A percentile compares a stretch with the other conserved stretches of the same genome.
Conservation (phyloP, 2,329 filamentous ascomycete species). For the Ophiostoma fasciatum region DNA sequence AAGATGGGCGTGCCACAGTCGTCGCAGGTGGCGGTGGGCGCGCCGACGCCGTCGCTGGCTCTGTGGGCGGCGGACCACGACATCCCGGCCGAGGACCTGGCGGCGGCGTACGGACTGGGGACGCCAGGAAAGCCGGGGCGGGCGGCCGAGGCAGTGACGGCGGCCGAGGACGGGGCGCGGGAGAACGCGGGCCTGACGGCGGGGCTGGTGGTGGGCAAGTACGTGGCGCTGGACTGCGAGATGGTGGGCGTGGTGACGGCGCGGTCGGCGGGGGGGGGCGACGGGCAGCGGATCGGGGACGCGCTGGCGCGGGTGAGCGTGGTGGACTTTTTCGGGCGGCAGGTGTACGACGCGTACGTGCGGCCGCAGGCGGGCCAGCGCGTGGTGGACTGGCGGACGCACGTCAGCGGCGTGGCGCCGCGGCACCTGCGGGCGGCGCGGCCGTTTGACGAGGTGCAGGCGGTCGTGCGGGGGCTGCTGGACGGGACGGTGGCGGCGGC, state of each 20-base stretch:
- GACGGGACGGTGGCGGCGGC: conserved; percentile 24
- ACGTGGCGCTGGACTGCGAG: conserved; percentile 87
- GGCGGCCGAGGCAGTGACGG: conserved; percentile 20
- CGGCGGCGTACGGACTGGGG: conserved; percentile 45
- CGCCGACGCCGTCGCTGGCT: conserved; percentile 35
- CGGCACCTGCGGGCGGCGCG: conserved; percentile 57
- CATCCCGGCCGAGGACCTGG: conserved; percentile 43
- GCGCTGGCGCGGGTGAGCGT: conserved; percentile 75
- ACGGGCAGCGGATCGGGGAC: conserved; percentile 34
- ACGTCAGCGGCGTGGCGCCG: conserved; percentile 66
- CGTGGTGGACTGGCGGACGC: conserved; percentile 83
- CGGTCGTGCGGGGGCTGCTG: conserved; percentile 53
- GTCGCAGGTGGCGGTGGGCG: conserved; percentile 24
- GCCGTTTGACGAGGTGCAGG: conserved; percentile 63
- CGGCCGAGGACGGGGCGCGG: conserved; percentile 32
- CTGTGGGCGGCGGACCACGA: conserved; percentile 47
- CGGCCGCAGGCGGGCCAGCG: conserved; percentile 56
- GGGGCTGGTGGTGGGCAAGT: conserved; percentile 65
- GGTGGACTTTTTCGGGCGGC: conserved; percentile 85
- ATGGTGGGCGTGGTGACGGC: conserved; percentile 97
- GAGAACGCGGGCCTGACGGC: conserved; percentile 49
- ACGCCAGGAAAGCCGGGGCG: no score
- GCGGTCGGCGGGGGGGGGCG: conserved; percentile 51
- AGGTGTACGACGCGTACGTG: conserved; percentile 91
- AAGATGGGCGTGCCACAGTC: conserved; percentile 45